phyloP scores from a whole-genome alignment of 768 basidiomycete genomes.

The Fistulinella prunicolor region DNA sequence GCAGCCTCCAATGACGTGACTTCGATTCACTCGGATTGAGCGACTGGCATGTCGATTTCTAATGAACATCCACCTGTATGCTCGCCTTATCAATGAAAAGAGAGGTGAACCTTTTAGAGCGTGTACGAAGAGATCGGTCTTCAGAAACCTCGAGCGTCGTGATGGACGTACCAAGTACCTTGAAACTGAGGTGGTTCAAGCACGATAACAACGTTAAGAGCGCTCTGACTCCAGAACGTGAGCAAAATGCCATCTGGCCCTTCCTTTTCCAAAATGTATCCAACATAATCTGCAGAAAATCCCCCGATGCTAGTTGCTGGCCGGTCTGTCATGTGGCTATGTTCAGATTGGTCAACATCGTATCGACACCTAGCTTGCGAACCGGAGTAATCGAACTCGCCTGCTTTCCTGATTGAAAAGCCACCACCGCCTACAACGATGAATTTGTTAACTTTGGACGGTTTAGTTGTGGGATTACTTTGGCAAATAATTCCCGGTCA shows the following conservation, averaged over 20 bases:
- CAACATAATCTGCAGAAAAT: conserved; percentile 95
- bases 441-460: conserved; percentile 93
- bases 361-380: conserved; percentile 93
- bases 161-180: conserved; percentile 94
- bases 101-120: conserved; percentile 82
- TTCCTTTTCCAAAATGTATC: conserved; percentile 98
- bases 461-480: conserved; percentile 88
- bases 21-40: conserved; percentile 93
- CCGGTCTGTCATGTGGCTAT: conserved; percentile 99
- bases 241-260: conserved; percentile 95
- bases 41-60: conserved; percentile 98
- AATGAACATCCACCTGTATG: conserved; percentile 7
- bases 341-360: conserved; percentile 97
- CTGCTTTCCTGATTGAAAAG: conserved; percentile 95
- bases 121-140: conserved; percentile 93
- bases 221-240: conserved; percentile 97
- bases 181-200: conserved; percentile 91
- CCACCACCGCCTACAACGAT: conserved; percentile 96
- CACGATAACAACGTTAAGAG: conserved; percentile 95
- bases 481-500: conserved; percentile 89
- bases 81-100: background rate
- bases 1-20: conserved; percentile 86
- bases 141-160: conserved; percentile 94
- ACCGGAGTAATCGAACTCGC: conserved; percentile 99
- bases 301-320: conserved; percentile 92